Conservation (phyloP, 2,329 filamentous ascomycete genomes). For the Aureobasidium mangrovei region DNA sequence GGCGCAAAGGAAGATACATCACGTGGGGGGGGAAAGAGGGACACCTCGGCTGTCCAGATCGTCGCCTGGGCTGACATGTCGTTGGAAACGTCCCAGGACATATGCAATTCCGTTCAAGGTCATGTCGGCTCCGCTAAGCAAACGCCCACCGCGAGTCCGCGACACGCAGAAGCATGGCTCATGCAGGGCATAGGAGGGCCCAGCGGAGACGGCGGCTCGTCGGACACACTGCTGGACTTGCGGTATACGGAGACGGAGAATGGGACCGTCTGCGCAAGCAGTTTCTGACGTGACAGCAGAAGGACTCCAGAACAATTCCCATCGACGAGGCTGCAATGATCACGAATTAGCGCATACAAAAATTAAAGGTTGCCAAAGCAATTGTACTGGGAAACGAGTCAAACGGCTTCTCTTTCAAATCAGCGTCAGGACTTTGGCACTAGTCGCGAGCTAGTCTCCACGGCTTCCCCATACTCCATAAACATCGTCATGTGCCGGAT, state of each 20-base stretch:
- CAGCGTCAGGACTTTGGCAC: not conserved
- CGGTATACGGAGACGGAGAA: not conserved
- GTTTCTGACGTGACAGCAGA: not conserved
- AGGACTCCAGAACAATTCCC: not conserved
- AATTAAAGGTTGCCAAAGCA: not conserved
- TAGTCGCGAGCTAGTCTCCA: slow-evolving; percentile 6
- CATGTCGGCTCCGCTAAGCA: not conserved
- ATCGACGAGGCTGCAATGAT: not conserved
- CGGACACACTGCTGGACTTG: not conserved
- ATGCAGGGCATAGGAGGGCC: slow-evolving; percentile 7
- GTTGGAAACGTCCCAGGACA: slow-evolving; percentile 11
- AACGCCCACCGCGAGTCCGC: not conserved
- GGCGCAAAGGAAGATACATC: not conserved
- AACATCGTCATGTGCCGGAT: slow-evolving; percentile 6
- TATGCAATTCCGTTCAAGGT: slow-evolving; percentile 6
- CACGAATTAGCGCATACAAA: not conserved
- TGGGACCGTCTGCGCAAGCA: not conserved
- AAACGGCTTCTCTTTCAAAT: slow-evolving; percentile 4
- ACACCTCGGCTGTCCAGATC: not conserved
- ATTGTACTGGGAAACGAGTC: slow-evolving; percentile 6
- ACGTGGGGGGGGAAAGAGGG: not conserved
- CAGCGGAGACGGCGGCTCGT: not conserved
- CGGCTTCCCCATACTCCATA: not conserved
- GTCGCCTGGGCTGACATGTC: slow-evolving; percentile 6
- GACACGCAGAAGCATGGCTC: slow-evolving; percentile 2